phyloP scores from a whole-genome alignment of 176 grass and related monocot genomes.

The Chrysopogon serrulatus region DNA sequence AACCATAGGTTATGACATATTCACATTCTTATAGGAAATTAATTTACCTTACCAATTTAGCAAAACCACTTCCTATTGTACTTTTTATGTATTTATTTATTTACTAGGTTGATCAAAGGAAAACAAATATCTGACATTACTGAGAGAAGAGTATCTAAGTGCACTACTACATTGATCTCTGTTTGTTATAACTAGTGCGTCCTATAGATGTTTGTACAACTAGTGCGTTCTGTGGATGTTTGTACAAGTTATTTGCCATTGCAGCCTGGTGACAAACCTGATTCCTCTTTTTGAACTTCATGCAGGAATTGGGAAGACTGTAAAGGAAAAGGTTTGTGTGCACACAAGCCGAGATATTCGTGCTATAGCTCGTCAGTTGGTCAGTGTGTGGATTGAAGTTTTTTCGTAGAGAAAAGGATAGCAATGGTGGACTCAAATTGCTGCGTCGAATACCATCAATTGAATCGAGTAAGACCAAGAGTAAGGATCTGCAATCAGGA shows the following conservation, averaged over 20 bases:
- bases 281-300: constrained; percentile 24
- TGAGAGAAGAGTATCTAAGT: constrained; percentile 11
- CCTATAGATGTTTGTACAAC: too few relatives aligned
- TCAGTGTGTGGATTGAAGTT: constrained; percentile 92
- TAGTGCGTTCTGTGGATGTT: constrained; percentile 2
- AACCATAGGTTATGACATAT: not conserved
- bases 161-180: constrained; percentile 3
- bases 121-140: constrained; percentile 5
- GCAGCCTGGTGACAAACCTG: not conserved
- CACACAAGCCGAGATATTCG: constrained; percentile 99
- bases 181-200: not conserved
- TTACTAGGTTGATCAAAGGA: constrained; percentile 12
- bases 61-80: not conserved
- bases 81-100: not conserved
- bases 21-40: not conserved
- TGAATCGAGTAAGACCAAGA: constrained; percentile 53
- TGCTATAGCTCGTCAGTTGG: constrained; percentile 90
- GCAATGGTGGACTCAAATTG: constrained; percentile 68
- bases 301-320: constrained; percentile 84
- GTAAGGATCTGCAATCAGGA: constrained; percentile 48
- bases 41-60: not conserved
- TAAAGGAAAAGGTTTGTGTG: constrained; percentile 97
- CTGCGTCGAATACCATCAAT: constrained; percentile 49
- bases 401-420: constrained; percentile 96
- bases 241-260: constrained; percentile 13